Evolutionary conservation across 202 grass and related monocot genomes (phyloP), one percentile per base, ranked within the genome.

Genomic region (Panicum hallii): DNA sequence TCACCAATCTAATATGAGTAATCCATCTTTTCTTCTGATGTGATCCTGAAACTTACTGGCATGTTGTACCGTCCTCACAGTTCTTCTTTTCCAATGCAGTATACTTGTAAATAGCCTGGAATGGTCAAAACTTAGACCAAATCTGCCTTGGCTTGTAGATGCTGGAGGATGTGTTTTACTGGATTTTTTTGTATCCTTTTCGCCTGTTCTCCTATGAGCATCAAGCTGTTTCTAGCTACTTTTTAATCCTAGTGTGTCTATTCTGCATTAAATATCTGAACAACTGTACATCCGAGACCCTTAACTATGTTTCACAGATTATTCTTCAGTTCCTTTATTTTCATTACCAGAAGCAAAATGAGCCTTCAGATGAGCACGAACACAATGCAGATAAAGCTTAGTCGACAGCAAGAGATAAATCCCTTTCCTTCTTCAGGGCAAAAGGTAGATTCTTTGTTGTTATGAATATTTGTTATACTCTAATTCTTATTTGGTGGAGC

Each of bases 151-250:
- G 93, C 62, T 99, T 73, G 94, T 94, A 60, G 97, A 97, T 90
- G 93, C 93, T 77, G 97, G 84, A 83, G 97, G 92, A 87, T 99
- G 97, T 83, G 90, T 91, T 74, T 50, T 93, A 63, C 82, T 99
- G n/a, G 97, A 99, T 88, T 84, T 66, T 77, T 94, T 94, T 48
- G 97, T 99, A 99, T 99, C 97, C 93, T 99, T 90, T 85, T 69
- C 53, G 36, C 36, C 46, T 77, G 66, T 79, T 83, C 16, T 80
- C 46, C 70, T 57, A 49, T 74, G 38, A 89, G 50, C 36, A 68
- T 62, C 87, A 48, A 60, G 52, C 5, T 7, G 9, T 73, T 46
- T 73, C 26, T 89, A 62, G 23, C 58, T 62, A 49, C 55, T 34
- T 75, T 78, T 41, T 81, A 69, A 60, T 79, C 11, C 79, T 82